Evolutionary conservation across 768 basidiomycete species (phyloP), one percentile per base, ranked within the genome.

Genomic region (Kwoniella dejecticola): DNA sequence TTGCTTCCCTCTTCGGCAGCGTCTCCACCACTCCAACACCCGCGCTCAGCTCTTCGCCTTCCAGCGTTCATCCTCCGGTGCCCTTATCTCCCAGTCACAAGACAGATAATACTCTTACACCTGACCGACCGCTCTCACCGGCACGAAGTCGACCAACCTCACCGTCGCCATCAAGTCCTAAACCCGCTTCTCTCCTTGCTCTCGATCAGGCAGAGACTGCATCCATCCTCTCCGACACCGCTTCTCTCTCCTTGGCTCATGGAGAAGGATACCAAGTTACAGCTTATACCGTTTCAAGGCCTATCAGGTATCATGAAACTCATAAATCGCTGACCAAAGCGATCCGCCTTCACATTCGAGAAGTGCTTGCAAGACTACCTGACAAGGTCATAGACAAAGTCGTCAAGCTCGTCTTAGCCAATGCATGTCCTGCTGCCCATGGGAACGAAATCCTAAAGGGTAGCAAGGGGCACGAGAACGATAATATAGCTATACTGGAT

Each of bases 1-100:
- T 93, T 67, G 87, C 89, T 0, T 87, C 88, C 1, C 82, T 93
- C n/a, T 91, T 90, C 68, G 88, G 86, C 4, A 73, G 79, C 36
- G 69, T 78, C 48, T 60, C 81, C 4, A 66, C 77, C 40, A 79
- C 71, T 15, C 64, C 75, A 19, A 80, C 70, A 59, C 71, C 69
- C 58, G 45, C 57, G 8, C 30, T 47, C 10, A 71, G 70, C 23
- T 71, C 79, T 8, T 77, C 76, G 27, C 54, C 66, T 27, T 24
- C 54, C 26, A 30, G 57, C 12, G 78, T 17, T 80, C 81, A 31
- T 55, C 80, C 42, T 78, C 71, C 62, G 74, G 77, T 58, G 58
- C 80, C 41, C 74, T 80, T 52, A 69, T 45, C 60, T 10, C 45
- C 62, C 0, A 24, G 66, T n/a, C 12, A 49, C 21, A 38, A 45